Base-by-base conservation (phyloP, 1,284 basidiomycete species). In the Neonothopanus nambi region DNA sequence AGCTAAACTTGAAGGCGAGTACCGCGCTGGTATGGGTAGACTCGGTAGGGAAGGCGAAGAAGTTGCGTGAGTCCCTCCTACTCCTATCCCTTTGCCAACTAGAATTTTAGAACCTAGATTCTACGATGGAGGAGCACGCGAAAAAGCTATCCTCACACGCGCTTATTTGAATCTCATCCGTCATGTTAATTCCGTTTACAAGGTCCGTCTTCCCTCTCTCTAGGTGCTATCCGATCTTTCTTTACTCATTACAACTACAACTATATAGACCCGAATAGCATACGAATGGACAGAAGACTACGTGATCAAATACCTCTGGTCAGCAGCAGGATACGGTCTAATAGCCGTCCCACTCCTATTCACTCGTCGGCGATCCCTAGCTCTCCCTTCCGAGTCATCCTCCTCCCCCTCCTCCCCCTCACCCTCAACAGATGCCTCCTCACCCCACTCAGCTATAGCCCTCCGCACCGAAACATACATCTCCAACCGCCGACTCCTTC, bases 221-320 rank as follows among this genome's bases (percentile, higher is more conserved):
- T 9, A n/a, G n/a, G n/a, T n/a, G n/a, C n/a, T n/a, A n/a, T 33
- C 30, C 3, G 5, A 28, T 11, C 17, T 13, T 21, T 12, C 35
- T 2, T 33, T 38, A 6, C 8, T 11, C 49, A 35, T 21, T 13
- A 20, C 7, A 23, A 9, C 13, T 48, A n/a, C n/a, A n/a, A n/a
- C 28, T 26, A 5, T 36, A 20, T 54, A 87, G 86, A 88, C 90
- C 46, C 84, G 89, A 21, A 90, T 92, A 48, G 85, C 85, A 1
- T 93, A 93, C 64, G 89, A 91, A 62, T 91, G 87, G 93, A 95
- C 91, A 0, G 92, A 95, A 65, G 93, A 96, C 73, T 93, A 92
- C 61, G 88, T 96, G 8, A 93, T 95, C 76, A 95, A 96, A 69
- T 96, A 96, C 67, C 74, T 93, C 9, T 96, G 94, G 93, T 93